A percentile compares a stretch with the other conserved stretches of the same genome.
Conservation (phyloP, 192 early-diverging fungal genomes). For the Entophlyctis luteolus region DNA sequence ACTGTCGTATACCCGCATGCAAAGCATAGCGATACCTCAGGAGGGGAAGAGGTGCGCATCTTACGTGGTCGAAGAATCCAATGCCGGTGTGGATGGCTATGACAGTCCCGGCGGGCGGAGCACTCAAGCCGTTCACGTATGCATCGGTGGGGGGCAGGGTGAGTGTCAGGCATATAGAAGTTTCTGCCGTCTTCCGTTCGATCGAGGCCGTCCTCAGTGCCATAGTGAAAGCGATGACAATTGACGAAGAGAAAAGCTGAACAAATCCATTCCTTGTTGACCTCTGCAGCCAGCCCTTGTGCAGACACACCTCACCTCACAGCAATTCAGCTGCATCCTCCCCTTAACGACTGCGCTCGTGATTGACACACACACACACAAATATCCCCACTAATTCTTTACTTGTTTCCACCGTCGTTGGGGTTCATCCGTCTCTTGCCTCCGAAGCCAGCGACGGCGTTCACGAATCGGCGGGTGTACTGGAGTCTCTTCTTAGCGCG, state of each 20-base stretch:
- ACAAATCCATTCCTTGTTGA: too few relatives aligned
- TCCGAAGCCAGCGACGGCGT: conserved; percentile 73
- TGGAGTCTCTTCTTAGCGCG: conserved; percentile 94
- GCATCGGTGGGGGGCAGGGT: conserved; percentile 51
- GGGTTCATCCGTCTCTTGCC: conserved; percentile 81
- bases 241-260: too few relatives aligned
- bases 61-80: conserved; percentile 95
- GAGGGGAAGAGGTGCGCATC: too few relatives aligned
- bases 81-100: conserved; percentile 88
- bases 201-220: conserved; percentile 42
- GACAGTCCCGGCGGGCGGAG: conserved; percentile 46
- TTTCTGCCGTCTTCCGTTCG: conserved; percentile 89
- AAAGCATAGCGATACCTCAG: too few relatives aligned
- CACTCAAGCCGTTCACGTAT: conserved; percentile 21
- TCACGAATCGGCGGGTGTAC: conserved; percentile 97
- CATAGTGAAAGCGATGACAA: too few relatives aligned
- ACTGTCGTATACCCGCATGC: too few relatives aligned
- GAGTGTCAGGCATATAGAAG: conserved; percentile 75
- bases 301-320: too few relatives aligned
- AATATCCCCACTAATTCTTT: too few relatives aligned
- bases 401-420: conserved; percentile 8
- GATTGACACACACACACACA: too few relatives aligned
- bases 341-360: too few relatives aligned
- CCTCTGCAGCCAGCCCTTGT: too few relatives aligned
- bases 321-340: too few relatives aligned